phyloP scores from a whole-genome alignment of 495 filamentous ascomycete genomes.

The Terfezia claveryi region DNA sequence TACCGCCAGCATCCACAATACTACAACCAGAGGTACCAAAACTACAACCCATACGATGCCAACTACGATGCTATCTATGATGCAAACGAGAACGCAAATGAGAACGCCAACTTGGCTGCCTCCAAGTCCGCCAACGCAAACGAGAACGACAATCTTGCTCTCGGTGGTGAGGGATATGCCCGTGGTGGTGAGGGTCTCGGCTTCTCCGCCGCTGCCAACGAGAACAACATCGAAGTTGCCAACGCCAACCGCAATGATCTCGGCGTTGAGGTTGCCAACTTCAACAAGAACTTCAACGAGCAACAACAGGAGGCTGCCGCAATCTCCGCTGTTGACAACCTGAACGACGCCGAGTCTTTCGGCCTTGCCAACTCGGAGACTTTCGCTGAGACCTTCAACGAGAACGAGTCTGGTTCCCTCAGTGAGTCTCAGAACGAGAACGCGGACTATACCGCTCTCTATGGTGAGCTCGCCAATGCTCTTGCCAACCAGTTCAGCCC shows the following conservation, averaged over 20 bases:
- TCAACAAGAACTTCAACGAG: constrained; percentile 20
- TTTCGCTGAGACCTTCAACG: constrained; percentile 18
- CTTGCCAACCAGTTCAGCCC: neutral
- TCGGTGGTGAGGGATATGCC: constrained; percentile 14
- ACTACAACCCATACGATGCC: constrained; percentile 11
- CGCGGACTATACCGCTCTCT: neutral
- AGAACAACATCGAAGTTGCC: constrained; percentile 21
- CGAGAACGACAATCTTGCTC: constrained; percentile 20
- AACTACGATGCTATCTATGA: neutral
- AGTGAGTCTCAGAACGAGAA: neutral
- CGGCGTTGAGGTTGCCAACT: constrained; percentile 20
- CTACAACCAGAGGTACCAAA: constrained; percentile 13
- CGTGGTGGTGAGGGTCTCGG: constrained; percentile 20
- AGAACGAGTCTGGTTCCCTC: constrained; percentile 1
- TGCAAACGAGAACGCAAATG: constrained; percentile 11
- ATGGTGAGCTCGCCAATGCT: neutral
- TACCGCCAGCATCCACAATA: constrained; percentile 4
- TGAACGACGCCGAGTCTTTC: constrained; percentile 16
- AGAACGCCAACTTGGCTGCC: constrained; percentile 18
- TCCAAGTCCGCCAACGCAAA: constrained; percentile 21
- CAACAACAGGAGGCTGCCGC: constrained; percentile 19
- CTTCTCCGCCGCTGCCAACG: constrained; percentile 18
- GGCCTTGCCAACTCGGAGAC: constrained; percentile 16
- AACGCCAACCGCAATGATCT: constrained; percentile 21
- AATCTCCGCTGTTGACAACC: constrained; percentile 16